Evolutionary conservation across 148 eudicot genomes (phyloP).

Genomic region (Rhododendron williamsianum): DNA sequence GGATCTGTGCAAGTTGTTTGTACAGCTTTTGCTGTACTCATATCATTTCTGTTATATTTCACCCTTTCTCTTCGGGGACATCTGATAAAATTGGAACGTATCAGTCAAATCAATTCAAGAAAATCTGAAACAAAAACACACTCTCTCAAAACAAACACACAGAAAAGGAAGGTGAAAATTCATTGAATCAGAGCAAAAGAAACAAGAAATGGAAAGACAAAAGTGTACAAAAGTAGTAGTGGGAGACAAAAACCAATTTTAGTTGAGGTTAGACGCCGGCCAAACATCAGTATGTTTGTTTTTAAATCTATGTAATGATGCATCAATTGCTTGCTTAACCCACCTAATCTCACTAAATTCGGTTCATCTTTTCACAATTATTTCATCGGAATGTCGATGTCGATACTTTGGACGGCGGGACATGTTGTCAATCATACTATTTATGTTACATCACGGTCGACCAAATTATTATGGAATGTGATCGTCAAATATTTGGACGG

Average conservation of each 20-base stretch:
- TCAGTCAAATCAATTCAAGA: not conserved
- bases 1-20: too few species aligned
- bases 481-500: not conserved
- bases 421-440: not conserved
- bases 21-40: too few species aligned
- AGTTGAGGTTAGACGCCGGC: slow-evolving; percentile 9
- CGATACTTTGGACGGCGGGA: slow-evolving; percentile 3
- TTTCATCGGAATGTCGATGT: not conserved
- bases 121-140: not conserved
- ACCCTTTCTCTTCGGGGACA: too few species aligned
- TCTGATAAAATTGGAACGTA: not conserved
- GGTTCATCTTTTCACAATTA: not conserved
- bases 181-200: not conserved
- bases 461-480: not conserved
- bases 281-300: slow-evolving; percentile 14
- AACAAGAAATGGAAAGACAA: not conserved
- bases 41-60: too few species aligned
- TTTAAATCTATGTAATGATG: slow-evolving; percentile 7
- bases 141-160: not conserved
- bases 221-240: not conserved
- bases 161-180: not conserved
- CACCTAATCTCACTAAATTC: slow-evolving; percentile 26
- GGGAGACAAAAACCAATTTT: not conserved
- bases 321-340: slow-evolving; percentile 13
- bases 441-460: not conserved